Evolutionary conservation across 2,329 filamentous ascomycete species (phyloP).

Genomic region (Fulvia fulva): DNA sequence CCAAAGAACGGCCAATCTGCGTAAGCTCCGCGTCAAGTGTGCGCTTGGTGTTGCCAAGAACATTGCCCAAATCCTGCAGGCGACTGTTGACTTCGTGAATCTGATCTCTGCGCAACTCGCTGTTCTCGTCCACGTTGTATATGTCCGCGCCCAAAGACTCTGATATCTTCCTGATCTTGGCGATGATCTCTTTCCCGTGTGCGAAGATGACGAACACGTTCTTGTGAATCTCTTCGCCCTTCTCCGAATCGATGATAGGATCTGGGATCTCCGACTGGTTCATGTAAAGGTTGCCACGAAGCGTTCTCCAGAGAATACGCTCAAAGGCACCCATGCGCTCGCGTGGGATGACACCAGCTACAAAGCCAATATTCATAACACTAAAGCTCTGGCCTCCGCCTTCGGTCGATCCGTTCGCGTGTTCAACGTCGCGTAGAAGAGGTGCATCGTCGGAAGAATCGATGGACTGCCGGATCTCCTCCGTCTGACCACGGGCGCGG

Average conservation of each 20-base stretch:
- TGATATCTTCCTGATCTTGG: constrained; percentile 98
- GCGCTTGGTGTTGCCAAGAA: constrained; percentile 89
- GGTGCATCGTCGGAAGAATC: constrained; percentile 88
- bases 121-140: constrained; percentile 97
- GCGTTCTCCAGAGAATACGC: constrained; percentile 92
- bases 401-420: constrained; percentile 49
- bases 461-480: constrained; percentile 88
- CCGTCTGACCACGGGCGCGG: constrained; percentile 88
- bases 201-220: constrained; percentile 99
- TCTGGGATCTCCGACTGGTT: constrained; percentile 98
- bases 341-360: constrained; percentile 89
- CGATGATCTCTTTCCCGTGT: constrained; percentile 95
- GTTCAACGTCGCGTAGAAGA: constrained; percentile 86
- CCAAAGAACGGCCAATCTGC: constrained; percentile 86
- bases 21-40: constrained; percentile 89
- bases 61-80: constrained; percentile 83
- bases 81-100: constrained; percentile 96
- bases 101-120: constrained; percentile 89
- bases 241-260: constrained; percentile 83
- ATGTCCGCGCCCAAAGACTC: constrained; percentile 94
- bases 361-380: constrained; percentile 98
- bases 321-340: constrained; percentile 94
- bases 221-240: constrained; percentile 89
- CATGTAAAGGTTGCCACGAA: constrained; percentile 98
- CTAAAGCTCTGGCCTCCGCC: constrained; percentile 58